Evolutionary conservation across 2,329 filamentous ascomycete genomes (phyloP).

Genomic region (Hirsutella minnesotensis): DNA sequence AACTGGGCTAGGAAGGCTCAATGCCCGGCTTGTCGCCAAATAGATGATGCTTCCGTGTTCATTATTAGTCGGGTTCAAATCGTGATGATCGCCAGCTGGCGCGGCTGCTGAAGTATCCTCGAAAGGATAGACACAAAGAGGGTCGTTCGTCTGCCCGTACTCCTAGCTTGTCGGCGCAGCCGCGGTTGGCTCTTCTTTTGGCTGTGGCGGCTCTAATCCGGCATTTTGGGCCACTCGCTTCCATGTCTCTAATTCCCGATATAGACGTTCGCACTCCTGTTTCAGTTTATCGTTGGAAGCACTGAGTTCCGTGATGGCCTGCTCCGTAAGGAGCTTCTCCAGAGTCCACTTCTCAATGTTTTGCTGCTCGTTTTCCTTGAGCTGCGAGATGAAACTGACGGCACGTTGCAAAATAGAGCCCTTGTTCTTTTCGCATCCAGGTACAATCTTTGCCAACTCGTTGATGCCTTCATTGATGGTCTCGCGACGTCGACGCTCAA

Average conservation of each 20-base stretch:
- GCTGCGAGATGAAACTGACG: slow-evolving; percentile 85
- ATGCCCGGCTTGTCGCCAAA: too few relatives aligned
- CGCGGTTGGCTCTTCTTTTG: slow-evolving; percentile 21
- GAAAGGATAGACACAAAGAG: not conserved
- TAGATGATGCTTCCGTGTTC: too few relatives aligned
- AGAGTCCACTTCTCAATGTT: slow-evolving; percentile 92
- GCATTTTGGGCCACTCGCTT: slow-evolving; percentile 56
- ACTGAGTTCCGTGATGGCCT: slow-evolving; percentile 79
- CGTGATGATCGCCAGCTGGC: not conserved
- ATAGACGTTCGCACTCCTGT: slow-evolving; percentile 64
- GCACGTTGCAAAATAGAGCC: slow-evolving; percentile 89
- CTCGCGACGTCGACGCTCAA: slow-evolving; percentile 90
- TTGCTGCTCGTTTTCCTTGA: slow-evolving; percentile 87
- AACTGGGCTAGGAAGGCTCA: too few relatives aligned
- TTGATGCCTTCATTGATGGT: slow-evolving; percentile 99
- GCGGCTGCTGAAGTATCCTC: not conserved
- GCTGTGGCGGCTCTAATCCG: slow-evolving; percentile 35
- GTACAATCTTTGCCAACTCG: slow-evolving; percentile 93
- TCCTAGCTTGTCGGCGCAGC: slow-evolving; percentile 17
- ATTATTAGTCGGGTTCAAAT: too few relatives aligned
- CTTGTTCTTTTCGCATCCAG: slow-evolving; percentile 98
- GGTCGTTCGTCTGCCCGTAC: not conserved
- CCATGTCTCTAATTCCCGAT: slow-evolving; percentile 68
- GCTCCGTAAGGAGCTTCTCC: slow-evolving; percentile 81
- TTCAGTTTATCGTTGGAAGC: slow-evolving; percentile 81